Percentiles rank a stretch among this genome's conserved stretches.
These are phyloP conservation scores for Agapanthus africanus DNA, from an alignment of 106 monocot species.

Conservation along the genomic window DNA sequence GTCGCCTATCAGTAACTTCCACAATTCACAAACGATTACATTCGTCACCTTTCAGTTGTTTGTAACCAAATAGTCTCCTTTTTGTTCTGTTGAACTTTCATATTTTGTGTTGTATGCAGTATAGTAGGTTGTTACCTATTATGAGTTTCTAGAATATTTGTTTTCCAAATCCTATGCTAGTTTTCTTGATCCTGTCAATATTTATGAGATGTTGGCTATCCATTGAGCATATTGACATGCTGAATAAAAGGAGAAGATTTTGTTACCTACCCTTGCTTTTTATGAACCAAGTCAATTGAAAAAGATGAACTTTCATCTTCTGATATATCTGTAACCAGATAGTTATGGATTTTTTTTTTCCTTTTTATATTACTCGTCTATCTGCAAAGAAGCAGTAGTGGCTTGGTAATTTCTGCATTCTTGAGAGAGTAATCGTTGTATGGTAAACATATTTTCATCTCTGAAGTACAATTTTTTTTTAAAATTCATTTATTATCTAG, in stretches of 20 bases:
- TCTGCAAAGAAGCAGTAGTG: background rate
- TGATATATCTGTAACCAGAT: background rate
- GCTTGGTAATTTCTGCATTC: background rate
- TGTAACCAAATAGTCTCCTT: background rate
- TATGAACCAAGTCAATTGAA: background rate
- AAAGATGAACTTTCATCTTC: background rate
- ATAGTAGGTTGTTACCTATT: background rate
- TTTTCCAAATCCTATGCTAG: background rate
- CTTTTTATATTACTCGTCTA: background rate
- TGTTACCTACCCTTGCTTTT: background rate
- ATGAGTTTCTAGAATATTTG: background rate
- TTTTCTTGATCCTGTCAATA: background rate
- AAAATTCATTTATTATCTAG: background rate
- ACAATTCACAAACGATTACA: no score
- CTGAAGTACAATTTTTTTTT: background rate
- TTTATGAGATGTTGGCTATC: background rate
- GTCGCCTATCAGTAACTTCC: background rate
- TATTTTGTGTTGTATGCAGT: background rate
- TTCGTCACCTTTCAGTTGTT: background rate
- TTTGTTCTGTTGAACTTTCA: background rate
- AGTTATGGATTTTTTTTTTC: background rate
- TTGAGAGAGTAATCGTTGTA: background rate
- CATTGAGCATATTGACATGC: background rate
- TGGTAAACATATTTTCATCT: background rate
- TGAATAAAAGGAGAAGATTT: background rate